Conservation (phyloP, 2,329 filamentous ascomycete species). For the Cladosporium colombiae region DNA sequence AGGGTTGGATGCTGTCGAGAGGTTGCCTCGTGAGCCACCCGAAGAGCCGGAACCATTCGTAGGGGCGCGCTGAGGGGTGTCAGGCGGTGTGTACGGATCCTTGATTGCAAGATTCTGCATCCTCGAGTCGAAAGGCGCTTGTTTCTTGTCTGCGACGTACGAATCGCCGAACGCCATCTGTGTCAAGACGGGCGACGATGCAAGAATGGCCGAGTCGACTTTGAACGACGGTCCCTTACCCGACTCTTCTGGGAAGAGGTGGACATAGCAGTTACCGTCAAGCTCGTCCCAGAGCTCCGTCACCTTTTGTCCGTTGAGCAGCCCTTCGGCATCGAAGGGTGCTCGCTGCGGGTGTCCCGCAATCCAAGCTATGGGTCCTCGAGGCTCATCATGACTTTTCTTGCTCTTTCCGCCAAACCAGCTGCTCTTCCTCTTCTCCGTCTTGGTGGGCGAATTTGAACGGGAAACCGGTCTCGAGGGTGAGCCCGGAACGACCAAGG, state of each 20-base stretch:
- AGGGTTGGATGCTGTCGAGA: conserved; percentile 50
- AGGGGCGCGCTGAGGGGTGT: conserved; percentile 26
- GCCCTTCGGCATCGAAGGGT: conserved; percentile 54
- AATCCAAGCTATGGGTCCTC: conserved; percentile 56
- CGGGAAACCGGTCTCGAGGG: conserved; percentile 23
- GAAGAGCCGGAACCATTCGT: conserved; percentile 34
- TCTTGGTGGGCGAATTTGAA: conserved; percentile 19
- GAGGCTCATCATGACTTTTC: conserved; percentile 37
- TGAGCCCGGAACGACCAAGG: conserved; percentile 23
- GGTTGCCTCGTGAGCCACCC: conserved; percentile 43
- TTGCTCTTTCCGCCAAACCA: conserved; percentile 38
- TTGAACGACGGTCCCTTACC: conserved; percentile 62
- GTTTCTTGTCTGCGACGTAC: conserved; percentile 42
- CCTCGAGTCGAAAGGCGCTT: conserved; percentile 33
- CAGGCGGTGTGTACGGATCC: conserved; percentile 33
- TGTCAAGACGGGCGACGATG: conserved; percentile 57
- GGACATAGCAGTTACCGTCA: conserved; percentile 62
- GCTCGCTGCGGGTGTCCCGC: conserved; percentile 58
- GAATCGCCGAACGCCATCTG: conserved; percentile 57
- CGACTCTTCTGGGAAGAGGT: conserved; percentile 60
- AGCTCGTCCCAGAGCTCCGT: conserved; percentile 62
- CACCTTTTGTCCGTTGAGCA: conserved; percentile 56
- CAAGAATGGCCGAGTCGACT: conserved; percentile 60
- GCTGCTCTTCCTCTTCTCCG: conserved; percentile 34
- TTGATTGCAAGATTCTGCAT: conserved; percentile 33